Evolutionary conservation across 495 filamentous ascomycete species (phyloP).

Genomic region (Cladorrhinum samala): DNA sequence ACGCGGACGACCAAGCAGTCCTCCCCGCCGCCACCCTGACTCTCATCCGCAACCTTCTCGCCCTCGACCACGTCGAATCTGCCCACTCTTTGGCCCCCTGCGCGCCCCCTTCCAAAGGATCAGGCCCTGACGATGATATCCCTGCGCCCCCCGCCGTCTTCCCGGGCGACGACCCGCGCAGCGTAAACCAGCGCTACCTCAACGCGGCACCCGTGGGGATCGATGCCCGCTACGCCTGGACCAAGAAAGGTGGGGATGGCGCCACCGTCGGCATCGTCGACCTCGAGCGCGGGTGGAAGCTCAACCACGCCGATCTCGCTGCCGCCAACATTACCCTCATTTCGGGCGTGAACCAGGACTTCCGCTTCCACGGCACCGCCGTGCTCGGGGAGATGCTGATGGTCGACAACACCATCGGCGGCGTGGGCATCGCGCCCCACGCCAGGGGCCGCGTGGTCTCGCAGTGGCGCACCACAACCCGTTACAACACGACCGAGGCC

Average conservation of each 20-base stretch:
- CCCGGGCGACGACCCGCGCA: neutral
- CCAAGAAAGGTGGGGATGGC: slow-evolving; percentile 9
- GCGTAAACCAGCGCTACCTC: slow-evolving; percentile 6
- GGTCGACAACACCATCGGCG: slow-evolving; percentile 12
- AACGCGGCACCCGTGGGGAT: slow-evolving; percentile 1
- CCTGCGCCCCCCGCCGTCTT: slow-evolving; percentile 1
- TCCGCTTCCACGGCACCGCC: slow-evolving; percentile 6
- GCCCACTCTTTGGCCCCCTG: too few species aligned
- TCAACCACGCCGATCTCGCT: slow-evolving; percentile 12
- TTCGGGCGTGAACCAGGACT: neutral
- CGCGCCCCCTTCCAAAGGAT: too few species aligned
- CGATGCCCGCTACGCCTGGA: slow-evolving; percentile 12
- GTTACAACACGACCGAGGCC: slow-evolving; percentile 6
- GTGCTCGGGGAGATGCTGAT: slow-evolving; percentile 13
- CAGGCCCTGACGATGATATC: too few species aligned
- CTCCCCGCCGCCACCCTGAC: too few species aligned
- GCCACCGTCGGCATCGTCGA: slow-evolving; percentile 6
- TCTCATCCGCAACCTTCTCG: too few species aligned
- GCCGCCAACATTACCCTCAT: neutral
- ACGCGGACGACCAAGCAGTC: too few species aligned
- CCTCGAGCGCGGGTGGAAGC: slow-evolving; percentile 11
- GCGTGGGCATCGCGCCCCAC: slow-evolving; percentile 5
- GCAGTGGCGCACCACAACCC: neutral
- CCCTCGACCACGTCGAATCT: too few species aligned
- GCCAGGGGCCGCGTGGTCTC: slow-evolving; percentile 3